A percentile compares a stretch with the other conserved stretches of the same genome.
Evolutionary conservation across 495 filamentous ascomycete genomes (phyloP).

Genomic region (Tetracladium setigerum): DNA sequence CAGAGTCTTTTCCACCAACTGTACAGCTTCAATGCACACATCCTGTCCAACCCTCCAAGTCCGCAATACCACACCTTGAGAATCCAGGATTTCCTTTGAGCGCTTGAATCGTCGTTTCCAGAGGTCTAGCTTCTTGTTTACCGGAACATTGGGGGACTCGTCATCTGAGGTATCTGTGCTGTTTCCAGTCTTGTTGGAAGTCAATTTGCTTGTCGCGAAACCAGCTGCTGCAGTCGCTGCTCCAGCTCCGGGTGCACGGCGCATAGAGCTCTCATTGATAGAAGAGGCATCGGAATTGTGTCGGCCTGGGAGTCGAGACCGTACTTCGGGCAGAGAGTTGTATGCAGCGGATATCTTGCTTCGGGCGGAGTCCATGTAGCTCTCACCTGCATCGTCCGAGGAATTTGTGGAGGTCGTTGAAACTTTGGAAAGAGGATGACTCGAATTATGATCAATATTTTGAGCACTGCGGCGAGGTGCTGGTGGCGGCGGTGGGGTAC

Average conservation of each 20-base stretch:
- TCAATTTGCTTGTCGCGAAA: no score
- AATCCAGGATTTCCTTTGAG: slow-evolving; percentile 62
- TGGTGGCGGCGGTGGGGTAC: slow-evolving; percentile 11
- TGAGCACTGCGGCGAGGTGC: slow-evolving; percentile 5
- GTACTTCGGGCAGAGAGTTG: slow-evolving; percentile 36
- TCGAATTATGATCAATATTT: background rate
- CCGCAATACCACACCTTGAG: slow-evolving; percentile 63
- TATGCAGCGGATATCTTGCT: slow-evolving; percentile 37
- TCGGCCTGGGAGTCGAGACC: slow-evolving; percentile 20
- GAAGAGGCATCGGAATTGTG: slow-evolving; percentile 6
- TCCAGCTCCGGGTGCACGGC: no score
- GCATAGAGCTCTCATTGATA: background rate
- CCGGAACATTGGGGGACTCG: slow-evolving; percentile 22
- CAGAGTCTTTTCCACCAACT: slow-evolving; percentile 37
- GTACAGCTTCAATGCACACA: slow-evolving; percentile 46
- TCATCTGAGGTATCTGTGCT: slow-evolving; percentile 15
- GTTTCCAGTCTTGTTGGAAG: background rate
- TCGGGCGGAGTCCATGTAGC: slow-evolving; percentile 26
- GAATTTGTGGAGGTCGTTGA: slow-evolving; percentile 13
- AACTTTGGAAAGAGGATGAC: slow-evolving; percentile 25
- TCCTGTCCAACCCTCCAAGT: slow-evolving; percentile 85
- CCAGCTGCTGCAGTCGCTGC: background rate
- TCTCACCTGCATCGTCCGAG: slow-evolving; percentile 14
- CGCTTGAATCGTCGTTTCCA: slow-evolving; percentile 75
- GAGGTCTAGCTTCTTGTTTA: slow-evolving; percentile 74